Percentiles rank a stretch among this genome's conserved stretches.
phyloP scores from a whole-genome alignment of 2,329 filamentous ascomycete genomes.

The Penicillium decumbens region DNA sequence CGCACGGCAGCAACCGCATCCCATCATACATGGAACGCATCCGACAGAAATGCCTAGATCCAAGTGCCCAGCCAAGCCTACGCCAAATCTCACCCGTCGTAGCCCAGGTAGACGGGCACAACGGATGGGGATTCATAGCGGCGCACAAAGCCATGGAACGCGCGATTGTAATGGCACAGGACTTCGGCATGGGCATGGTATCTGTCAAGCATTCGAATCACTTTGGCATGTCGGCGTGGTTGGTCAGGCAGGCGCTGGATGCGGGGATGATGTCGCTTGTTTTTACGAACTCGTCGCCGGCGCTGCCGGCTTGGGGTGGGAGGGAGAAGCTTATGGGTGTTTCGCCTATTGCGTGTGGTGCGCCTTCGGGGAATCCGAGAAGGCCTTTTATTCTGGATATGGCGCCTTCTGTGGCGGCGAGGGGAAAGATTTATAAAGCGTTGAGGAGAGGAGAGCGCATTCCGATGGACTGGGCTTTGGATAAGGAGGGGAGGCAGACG shows the following conservation, averaged over 20 bases:
- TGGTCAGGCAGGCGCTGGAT: constrained; percentile 72
- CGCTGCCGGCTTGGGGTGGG: constrained; percentile 67
- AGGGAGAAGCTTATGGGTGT: constrained; percentile 66
- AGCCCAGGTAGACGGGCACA: constrained; percentile 62
- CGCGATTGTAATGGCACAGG: constrained; percentile 63
- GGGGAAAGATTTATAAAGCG: constrained; percentile 47
- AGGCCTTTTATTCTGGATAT: constrained; percentile 55
- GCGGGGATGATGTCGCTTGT: constrained; percentile 65
- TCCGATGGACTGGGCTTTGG: constrained; percentile 64
- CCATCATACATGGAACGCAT: constrained; percentile 73
- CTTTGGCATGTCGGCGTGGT: constrained; percentile 78
- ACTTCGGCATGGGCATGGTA: constrained; percentile 67
- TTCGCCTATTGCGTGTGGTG: constrained; percentile 68
- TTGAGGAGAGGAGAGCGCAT: constrained; percentile 42
- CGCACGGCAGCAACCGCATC: constrained; percentile 72
- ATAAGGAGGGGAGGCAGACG: constrained; percentile 63
- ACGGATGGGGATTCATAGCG: constrained; percentile 71
- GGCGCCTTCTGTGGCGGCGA: constrained; percentile 44
- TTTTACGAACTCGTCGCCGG: constrained; percentile 68
- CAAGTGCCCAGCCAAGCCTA: constrained; percentile 56
- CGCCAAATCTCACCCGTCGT: constrained; percentile 65
- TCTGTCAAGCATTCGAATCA: constrained; percentile 73
- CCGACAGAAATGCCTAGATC: constrained; percentile 63
- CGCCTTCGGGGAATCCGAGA: constrained; percentile 56
- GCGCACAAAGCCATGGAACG: constrained; percentile 62